phyloP scores from a whole-genome alignment of 768 basidiomycete genomes.

The Cubamyces sp. region DNA sequence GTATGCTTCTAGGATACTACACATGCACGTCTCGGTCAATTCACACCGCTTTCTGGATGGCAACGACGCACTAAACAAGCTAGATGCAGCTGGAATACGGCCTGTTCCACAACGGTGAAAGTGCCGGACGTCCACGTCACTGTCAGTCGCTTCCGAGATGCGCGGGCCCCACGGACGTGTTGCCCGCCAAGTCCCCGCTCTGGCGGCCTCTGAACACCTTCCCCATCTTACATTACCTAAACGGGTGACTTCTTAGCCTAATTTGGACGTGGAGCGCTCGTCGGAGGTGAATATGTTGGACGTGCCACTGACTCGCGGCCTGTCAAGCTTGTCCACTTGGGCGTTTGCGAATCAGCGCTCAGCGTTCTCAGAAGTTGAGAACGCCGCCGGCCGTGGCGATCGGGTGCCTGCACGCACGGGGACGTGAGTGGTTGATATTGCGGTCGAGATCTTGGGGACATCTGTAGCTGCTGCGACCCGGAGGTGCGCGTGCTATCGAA shows the following conservation, averaged over 20 bases:
- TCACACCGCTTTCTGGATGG: not conserved
- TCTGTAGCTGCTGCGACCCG: too few species aligned
- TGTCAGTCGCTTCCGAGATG: not conserved
- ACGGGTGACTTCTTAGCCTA: not conserved
- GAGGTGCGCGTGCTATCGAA: too few species aligned
- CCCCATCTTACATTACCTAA: not conserved
- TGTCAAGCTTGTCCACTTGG: too few species aligned
- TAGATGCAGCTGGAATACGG: not conserved
- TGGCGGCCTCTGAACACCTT: not conserved
- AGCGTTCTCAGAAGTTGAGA: too few species aligned
- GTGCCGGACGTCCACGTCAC: not conserved
- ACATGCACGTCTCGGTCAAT: constrained; percentile 13
- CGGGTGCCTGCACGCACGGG: not conserved
- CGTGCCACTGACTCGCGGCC: not conserved
- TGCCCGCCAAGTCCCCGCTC: not conserved
- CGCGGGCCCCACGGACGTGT: too few species aligned
- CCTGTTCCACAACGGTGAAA: not conserved
- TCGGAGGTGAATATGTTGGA: not conserved
- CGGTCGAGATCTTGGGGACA: too few species aligned
- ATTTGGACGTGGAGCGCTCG: not conserved
- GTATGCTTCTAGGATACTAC: constrained; percentile 21
- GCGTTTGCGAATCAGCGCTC: too few species aligned
- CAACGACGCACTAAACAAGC: not conserved
- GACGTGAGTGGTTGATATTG: not conserved
- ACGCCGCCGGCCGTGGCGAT: not conserved